These are phyloP conservation scores for Pythium aquatile DNA, from an alignment of 352 stramenopile species.

Conservation along the genomic window DNA sequence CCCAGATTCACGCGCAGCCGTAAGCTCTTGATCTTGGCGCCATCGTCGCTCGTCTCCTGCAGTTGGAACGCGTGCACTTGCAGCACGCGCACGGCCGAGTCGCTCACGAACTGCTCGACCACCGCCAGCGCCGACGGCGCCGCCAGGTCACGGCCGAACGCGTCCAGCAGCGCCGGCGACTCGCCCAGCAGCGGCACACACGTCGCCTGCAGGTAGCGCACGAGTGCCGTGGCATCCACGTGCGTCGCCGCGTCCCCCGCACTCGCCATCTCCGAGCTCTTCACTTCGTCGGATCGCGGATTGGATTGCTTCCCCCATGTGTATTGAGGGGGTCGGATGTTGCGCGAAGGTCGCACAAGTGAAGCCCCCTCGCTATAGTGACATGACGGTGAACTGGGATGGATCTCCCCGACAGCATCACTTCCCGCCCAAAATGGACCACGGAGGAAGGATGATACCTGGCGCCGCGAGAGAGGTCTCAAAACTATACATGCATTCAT, in stretches of 20 bases:
- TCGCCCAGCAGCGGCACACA: constrained; percentile 71
- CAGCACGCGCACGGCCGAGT: constrained; percentile 60
- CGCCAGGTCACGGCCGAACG: constrained; percentile 49
- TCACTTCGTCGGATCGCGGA: constrained; percentile 21
- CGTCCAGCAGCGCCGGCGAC: constrained; percentile 36
- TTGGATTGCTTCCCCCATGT: constrained; percentile 3
- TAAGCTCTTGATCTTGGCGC: constrained; percentile 20
- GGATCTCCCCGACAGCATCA: neutral
- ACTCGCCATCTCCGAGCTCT: constrained; percentile 28
- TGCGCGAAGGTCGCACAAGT: constrained; percentile 27
- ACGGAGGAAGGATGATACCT: neutral
- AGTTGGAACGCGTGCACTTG: constrained; percentile 71
- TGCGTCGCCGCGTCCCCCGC: constrained; percentile 31
- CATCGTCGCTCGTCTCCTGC: constrained; percentile 24
- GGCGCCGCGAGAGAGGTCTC: neutral
- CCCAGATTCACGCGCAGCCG: constrained; percentile 73
- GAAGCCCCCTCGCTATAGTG: constrained; percentile 11
- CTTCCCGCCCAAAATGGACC: constrained; percentile 10
- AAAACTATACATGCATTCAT: constrained; percentile 17
- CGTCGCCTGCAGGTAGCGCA: constrained; percentile 58
- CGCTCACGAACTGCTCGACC: constrained; percentile 71
- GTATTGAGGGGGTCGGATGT: constrained; percentile 4
- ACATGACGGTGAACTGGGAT: neutral
- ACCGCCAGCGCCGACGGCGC: constrained; percentile 29
- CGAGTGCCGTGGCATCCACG: constrained; percentile 46